Evolutionary conservation across 345 rosid species (phyloP).

Genomic region (Moricandia arvensis): DNA sequence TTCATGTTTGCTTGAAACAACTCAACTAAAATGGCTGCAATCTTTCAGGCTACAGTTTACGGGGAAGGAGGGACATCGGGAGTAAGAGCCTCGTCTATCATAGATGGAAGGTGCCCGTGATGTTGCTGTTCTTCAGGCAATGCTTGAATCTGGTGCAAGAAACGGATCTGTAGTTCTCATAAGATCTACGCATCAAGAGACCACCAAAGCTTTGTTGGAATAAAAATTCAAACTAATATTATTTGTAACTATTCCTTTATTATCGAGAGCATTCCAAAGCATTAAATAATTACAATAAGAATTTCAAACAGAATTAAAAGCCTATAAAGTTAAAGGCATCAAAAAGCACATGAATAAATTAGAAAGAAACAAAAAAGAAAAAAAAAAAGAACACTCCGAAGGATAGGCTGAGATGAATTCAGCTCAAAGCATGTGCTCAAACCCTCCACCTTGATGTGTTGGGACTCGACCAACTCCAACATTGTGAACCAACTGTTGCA

Average conservation of each 20-base stretch:
- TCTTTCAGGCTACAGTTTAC: conserved; percentile 51
- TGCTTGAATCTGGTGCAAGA: conserved; percentile 83
- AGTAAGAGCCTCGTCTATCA: conserved; percentile 60
- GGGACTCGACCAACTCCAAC: conserved; percentile 71
- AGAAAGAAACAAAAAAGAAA: not conserved
- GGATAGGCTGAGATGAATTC: conserved; percentile 9
- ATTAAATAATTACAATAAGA: conserved; percentile 27
- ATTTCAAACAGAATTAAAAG: conserved; percentile 23
- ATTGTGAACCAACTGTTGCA: conserved; percentile 83
- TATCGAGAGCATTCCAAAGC: not conserved
- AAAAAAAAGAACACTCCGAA: conserved; percentile 4
- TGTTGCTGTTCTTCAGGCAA: conserved; percentile 78
- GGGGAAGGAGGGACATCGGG: conserved; percentile 55
- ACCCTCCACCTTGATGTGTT: conserved; percentile 68
- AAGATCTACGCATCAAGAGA: not conserved
- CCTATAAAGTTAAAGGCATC: conserved; percentile 8
- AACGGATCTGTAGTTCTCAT: conserved; percentile 63
- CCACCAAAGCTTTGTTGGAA: conserved; percentile 14
- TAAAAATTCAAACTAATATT: not conserved
- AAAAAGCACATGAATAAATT: conserved; percentile 16
- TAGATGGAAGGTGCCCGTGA: conserved; percentile 87
- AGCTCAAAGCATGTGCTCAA: conserved; percentile 80
- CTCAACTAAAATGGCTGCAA: conserved; percentile 18
- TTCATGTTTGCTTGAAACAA: not conserved
- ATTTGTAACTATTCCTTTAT: conserved; percentile 1